Evolutionary conservation across 1,284 basidiomycete species (phyloP), one percentile per base, ranked within the genome.

Genomic region (Microbotryum lychnidis-dioicae): DNA sequence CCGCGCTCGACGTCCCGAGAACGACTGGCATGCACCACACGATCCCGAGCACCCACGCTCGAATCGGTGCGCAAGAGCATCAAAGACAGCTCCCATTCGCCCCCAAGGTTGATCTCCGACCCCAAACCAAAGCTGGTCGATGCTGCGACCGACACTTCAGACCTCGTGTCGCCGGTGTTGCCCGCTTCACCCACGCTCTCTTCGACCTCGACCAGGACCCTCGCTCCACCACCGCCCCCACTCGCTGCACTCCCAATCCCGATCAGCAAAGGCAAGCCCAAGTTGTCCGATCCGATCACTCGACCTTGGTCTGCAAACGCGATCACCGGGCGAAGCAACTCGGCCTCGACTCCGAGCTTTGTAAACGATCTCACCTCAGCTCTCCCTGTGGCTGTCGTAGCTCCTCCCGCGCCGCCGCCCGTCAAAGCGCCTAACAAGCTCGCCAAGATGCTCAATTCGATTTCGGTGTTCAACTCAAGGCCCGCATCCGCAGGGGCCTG

Each of bases 361-460:
- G 27, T n/a, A 23, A 12, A 33, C 20, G n/a, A 12, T n/a, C 20
- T 55, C 47, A 46, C 55, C 18, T 54, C 61, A 4, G 31, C 53
- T 37, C 49, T 50, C 9, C 23, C 44, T 33, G n/a, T 21, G 14
- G 8, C 54, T 6, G 3, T 16, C 20, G 20, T 20, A 2, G 20
- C 45, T 29, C 21, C 57, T 25, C 42, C 23, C 20, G 6, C 53
- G 10, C 14, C 57, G 29, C 21, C 45, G 20, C 20, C 29, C 56
- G 37, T 31, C 47, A 14, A 52, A 50, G 51, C 50, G 23, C 25
- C 27, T 54, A 64, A 60, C 61, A 66, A 66, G 55, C 56, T 68
- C 12, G 63, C 59, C n/a, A 63, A 63, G 58, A 64, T 68, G 65
- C 54, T 68, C 50, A 62, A 57, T 33, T 57, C 51, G 20, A 68